phyloP scores from a whole-genome alignment of 176 grass and related monocot species.

The Chrysopogon serrulatus region DNA sequence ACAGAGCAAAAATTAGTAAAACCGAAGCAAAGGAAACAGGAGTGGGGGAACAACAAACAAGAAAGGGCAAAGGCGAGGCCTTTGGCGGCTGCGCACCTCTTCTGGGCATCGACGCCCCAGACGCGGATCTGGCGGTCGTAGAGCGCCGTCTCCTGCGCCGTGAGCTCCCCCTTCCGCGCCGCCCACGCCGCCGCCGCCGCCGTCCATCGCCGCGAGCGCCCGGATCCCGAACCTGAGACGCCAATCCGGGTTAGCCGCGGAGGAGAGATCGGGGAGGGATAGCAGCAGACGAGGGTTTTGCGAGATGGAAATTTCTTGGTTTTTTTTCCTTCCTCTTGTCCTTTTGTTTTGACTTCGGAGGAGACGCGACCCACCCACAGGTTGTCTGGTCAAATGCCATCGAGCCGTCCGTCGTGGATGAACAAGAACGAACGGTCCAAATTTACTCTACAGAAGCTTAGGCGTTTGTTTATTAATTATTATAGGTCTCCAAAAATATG shows the following conservation, averaged over 20 bases:
- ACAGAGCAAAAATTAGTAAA: not conserved
- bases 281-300: constrained; percentile 8
- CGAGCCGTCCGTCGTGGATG: not conserved
- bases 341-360: not conserved
- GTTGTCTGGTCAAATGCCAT: not conserved
- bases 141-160: constrained; percentile 89
- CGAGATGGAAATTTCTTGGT: not conserved
- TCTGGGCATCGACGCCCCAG: constrained; percentile 97
- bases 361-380: not conserved
- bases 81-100: constrained; percentile 41
- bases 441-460: not conserved
- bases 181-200: not conserved
- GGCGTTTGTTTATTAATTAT: too few relatives aligned
- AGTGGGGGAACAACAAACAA: not conserved
- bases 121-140: constrained; percentile 99
- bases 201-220: constrained; percentile 23
- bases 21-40: not conserved
- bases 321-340: not conserved
- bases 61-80: not conserved
- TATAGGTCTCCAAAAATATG: too few relatives aligned
- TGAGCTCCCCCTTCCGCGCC: constrained; percentile 68
- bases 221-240: constrained; percentile 29
- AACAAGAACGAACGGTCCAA: not conserved
- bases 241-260: constrained; percentile 1
- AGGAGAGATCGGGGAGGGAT: not conserved